Percentiles rank a stretch among this genome's conserved stretches.
Conservation (phyloP, 2,329 filamentous ascomycete genomes). For the Xylariales sp. region DNA sequence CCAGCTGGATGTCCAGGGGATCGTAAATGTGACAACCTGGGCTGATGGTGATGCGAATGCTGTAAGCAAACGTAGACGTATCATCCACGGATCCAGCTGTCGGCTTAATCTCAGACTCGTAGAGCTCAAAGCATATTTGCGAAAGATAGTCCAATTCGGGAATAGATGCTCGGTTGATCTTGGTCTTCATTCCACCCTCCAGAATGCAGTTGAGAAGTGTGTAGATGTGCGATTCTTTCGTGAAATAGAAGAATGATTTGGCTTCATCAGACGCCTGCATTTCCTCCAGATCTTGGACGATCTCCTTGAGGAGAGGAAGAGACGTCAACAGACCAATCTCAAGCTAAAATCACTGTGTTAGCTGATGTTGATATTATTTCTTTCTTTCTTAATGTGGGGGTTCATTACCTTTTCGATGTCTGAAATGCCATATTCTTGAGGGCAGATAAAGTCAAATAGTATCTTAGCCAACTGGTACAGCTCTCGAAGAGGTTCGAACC, state of each 20-base stretch:
- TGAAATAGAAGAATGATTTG: slow-evolving; percentile 98
- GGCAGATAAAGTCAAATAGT: slow-evolving; percentile 96
- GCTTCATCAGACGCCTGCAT: slow-evolving; percentile 87
- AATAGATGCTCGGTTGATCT: slow-evolving; percentile 92
- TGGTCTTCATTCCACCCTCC: slow-evolving; percentile 93
- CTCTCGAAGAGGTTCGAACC: slow-evolving; percentile 85
- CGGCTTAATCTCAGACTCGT: slow-evolving; percentile 80
- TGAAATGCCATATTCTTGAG: slow-evolving; percentile 95
- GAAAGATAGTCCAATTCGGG: slow-evolving; percentile 96
- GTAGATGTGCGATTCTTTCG: slow-evolving; percentile 98
- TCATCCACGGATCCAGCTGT: slow-evolving; percentile 42
- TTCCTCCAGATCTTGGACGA: slow-evolving; percentile 94
- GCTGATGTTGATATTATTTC: slow-evolving; percentile 8
- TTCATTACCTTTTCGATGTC: slow-evolving; percentile 71
- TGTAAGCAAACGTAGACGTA: slow-evolving; percentile 81
- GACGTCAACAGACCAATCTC: slow-evolving; percentile 96
- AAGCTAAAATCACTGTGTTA: slow-evolving; percentile 40
- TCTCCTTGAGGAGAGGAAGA: slow-evolving; percentile 88
- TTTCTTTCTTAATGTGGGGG: background rate
- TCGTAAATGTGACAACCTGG: slow-evolving; percentile 96
- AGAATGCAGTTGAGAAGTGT: slow-evolving; percentile 96
- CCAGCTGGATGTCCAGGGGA: slow-evolving; percentile 91
- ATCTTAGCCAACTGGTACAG: slow-evolving; percentile 92
- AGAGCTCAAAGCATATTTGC: slow-evolving; percentile 96
- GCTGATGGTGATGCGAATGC: slow-evolving; percentile 91